Conservation (phyloP, 1,139 yeast species). For the Candida sanyaensis region DNA sequence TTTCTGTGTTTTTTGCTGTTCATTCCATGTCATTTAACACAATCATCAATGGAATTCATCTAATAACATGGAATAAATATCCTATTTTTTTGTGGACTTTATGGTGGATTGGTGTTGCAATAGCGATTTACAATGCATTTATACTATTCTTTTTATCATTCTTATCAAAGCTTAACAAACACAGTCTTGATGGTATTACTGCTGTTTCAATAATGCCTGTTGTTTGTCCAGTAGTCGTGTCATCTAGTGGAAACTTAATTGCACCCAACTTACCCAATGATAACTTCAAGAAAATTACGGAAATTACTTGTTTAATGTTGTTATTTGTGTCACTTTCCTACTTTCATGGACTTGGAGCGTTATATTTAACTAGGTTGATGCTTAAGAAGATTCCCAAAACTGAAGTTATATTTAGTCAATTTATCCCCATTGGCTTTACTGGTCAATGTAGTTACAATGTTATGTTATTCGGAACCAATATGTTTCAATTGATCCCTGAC, state of each 20-base stretch:
- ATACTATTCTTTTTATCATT: slow-evolving; percentile 14
- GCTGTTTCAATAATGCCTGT: slow-evolving; percentile 13
- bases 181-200: slow-evolving; percentile 10
- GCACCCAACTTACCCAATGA: slow-evolving; percentile 9
- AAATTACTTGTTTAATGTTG: slow-evolving; percentile 11
- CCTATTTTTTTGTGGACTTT: slow-evolving; percentile 13
- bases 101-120: slow-evolving; percentile 17
- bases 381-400: slow-evolving; percentile 13
- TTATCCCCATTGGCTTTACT: slow-evolving; percentile 38
- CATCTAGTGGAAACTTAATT: slow-evolving; percentile 14
- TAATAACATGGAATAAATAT: slow-evolving; percentile 36
- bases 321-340: slow-evolving; percentile 11
- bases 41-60: slow-evolving; percentile 48
- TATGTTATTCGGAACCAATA: slow-evolving; percentile 53
- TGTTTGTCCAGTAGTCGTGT: slow-evolving; percentile 14
- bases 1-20: slow-evolving; percentile 70
- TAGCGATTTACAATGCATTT: slow-evolving; percentile 14
- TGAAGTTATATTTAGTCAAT: slow-evolving; percentile 17
- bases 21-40: slow-evolving; percentile 76
- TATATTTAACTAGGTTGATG: slow-evolving; percentile 10
- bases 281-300: slow-evolving; percentile 11
- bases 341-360: slow-evolving; percentile 14
- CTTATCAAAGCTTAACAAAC: slow-evolving; percentile 12
- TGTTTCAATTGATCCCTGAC: slow-evolving; percentile 20
- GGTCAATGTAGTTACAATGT: slow-evolving; percentile 82